A percentile compares a stretch with the other conserved stretches of the same genome.
Conservation (phyloP, 2,329 filamentous ascomycete species). For the Penicillium sp. region DNA sequence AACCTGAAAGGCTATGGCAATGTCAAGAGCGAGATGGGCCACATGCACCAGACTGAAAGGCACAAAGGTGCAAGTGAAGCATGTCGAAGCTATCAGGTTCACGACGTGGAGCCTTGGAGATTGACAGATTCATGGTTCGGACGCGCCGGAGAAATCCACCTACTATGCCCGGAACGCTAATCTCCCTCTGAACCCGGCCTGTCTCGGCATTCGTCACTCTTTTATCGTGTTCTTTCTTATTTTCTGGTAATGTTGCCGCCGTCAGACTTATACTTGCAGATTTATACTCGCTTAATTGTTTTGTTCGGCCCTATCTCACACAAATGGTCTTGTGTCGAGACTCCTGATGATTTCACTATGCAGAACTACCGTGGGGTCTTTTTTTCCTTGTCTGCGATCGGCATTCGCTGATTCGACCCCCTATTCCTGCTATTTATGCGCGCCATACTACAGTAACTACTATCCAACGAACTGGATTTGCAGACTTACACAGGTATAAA, state of each 20-base stretch:
- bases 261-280: not conserved
- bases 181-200: conserved; percentile 10
- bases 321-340: conserved; percentile 1
- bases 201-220: conserved; percentile 6
- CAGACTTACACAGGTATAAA: not conserved
- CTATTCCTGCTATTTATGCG: conserved; percentile 9
- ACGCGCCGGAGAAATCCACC: conserved; percentile 19
- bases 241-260: not conserved
- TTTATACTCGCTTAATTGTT: not conserved
- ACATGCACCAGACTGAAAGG: conserved; percentile 6
- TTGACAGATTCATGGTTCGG: conserved; percentile 22
- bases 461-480: not conserved
- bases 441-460: not conserved
- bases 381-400: conserved; percentile 11
- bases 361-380: conserved; percentile 12
- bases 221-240: not conserved
- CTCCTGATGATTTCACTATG: conserved; percentile 15
- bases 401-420: conserved; percentile 14
- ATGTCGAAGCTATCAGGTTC: conserved; percentile 10
- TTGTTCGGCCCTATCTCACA: not conserved
- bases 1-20: not conserved
- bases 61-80: conserved; percentile 7
- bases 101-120: conserved; percentile 15
- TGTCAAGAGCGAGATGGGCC: conserved; percentile 4
- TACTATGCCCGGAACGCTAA: conserved; percentile 17